These are phyloP conservation scores for Mortierella sp. DNA, from an alignment of 371 early-diverging fungal genomes.

Conservation along the genomic window DNA sequence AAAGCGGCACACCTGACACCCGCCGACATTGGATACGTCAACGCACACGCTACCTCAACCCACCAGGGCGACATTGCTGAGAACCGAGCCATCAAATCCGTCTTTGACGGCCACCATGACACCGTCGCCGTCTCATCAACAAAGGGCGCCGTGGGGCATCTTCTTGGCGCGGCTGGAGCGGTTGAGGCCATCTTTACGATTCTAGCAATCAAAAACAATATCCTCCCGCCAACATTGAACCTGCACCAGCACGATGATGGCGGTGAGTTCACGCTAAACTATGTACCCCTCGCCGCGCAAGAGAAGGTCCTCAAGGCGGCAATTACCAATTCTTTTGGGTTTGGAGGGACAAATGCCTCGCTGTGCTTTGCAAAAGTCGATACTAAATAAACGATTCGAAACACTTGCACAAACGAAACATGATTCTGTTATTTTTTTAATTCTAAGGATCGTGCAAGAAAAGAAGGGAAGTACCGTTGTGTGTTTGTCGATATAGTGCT, in stretches of 20 bases:
- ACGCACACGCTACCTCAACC: slow-evolving; percentile 98
- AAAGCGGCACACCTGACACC: slow-evolving; percentile 70
- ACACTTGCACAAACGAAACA: not conserved
- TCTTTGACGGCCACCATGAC: slow-evolving; percentile 75
- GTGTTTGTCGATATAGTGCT: not conserved
- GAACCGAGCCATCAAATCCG: slow-evolving; percentile 81
- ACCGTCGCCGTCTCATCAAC: slow-evolving; percentile 86
- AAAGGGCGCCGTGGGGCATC: slow-evolving; percentile 93
- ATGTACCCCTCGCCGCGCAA: slow-evolving; percentile 78
- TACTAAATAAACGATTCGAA: slow-evolving; percentile 22
- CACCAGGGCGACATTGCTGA: slow-evolving; percentile 80
- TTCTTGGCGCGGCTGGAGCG: slow-evolving; percentile 96
- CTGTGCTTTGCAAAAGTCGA: slow-evolving; percentile 76
- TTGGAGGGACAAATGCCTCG: slow-evolving; percentile 96
- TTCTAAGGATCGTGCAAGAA: slow-evolving; percentile 37
- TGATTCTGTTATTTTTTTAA: slow-evolving; percentile 14
- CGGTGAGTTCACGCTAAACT: slow-evolving; percentile 82
- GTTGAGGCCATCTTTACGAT: slow-evolving; percentile 94
- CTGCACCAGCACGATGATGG: slow-evolving; percentile 67
- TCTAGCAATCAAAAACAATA: slow-evolving; percentile 76
- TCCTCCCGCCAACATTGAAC: slow-evolving; percentile 91
- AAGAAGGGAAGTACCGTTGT: not conserved
- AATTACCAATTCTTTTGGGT: slow-evolving; percentile 95
- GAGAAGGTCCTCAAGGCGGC: slow-evolving; percentile 74
- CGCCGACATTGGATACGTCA: slow-evolving; percentile 86